These are phyloP conservation scores for Suillus sp. DNA, from an alignment of 768 basidiomycete species.

Conservation along the genomic window DNA sequence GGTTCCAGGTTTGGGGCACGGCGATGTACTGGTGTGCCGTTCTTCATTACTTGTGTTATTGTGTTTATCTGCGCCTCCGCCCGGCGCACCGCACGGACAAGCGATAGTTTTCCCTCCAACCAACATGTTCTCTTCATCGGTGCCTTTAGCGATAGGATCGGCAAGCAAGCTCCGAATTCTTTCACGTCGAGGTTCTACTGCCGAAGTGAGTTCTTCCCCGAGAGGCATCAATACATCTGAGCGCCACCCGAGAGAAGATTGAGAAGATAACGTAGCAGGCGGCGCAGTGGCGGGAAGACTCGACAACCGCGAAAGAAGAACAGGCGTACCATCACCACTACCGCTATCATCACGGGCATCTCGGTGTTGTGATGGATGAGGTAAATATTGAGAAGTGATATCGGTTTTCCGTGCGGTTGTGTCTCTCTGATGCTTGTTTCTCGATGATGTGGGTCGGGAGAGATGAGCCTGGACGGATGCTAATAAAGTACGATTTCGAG, in stretches of 20 bases:
- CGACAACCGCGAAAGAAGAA: slow-evolving; percentile 12
- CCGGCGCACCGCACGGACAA: slow-evolving; percentile 31
- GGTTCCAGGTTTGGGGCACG: slow-evolving; percentile 1
- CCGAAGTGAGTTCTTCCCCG: background rate
- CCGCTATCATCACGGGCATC: background rate
- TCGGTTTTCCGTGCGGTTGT: background rate
- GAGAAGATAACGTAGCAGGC: background rate
- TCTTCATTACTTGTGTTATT: slow-evolving; percentile 9
- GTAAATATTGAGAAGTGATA: background rate
- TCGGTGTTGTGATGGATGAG: background rate
- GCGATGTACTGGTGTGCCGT: slow-evolving; percentile 4
- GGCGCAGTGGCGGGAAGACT: background rate
- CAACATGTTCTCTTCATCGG: slow-evolving; percentile 9
- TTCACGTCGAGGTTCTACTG: background rate
- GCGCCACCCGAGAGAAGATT: background rate
- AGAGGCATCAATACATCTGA: background rate
- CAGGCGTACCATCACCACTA: background rate
- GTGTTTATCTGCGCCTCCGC: background rate
- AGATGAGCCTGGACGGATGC: slow-evolving; percentile 55
- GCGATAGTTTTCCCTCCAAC: slow-evolving; percentile 31
- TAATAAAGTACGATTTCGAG: slow-evolving; percentile 44
- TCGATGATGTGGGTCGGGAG: slow-evolving; percentile 14
- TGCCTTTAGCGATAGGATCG: slow-evolving; percentile 4
- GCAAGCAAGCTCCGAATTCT: background rate
- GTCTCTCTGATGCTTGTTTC: background rate